phyloP scores from a whole-genome alignment of 169 alveolate species.

The Eimeria sp. region DNA sequence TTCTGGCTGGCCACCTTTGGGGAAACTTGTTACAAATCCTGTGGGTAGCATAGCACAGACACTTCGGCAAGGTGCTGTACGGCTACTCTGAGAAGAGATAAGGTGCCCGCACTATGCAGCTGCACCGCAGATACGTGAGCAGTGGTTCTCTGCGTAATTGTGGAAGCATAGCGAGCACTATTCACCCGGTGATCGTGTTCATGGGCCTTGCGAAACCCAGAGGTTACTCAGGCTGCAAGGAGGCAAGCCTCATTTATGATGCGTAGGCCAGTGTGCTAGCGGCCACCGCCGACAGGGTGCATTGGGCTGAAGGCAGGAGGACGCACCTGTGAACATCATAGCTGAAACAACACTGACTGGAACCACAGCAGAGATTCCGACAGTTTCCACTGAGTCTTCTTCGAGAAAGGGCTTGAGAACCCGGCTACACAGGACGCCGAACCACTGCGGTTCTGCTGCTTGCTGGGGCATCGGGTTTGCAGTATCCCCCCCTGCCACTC shows the following conservation, averaged over 20 bases:
- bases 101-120: not conserved
- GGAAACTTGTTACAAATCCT: slow-evolving; percentile 1
- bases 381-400: not conserved
- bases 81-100: not conserved
- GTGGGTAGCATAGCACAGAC: slow-evolving; percentile 1
- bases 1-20: not conserved
- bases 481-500: not conserved
- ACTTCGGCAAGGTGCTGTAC: not conserved
- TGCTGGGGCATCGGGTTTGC: slow-evolving; percentile 13
- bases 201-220: not conserved
- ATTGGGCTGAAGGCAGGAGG: not conserved
- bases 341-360: slow-evolving; percentile 49
- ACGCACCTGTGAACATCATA: slow-evolving; percentile 43
- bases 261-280: not conserved
- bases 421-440: slow-evolving; percentile 65
- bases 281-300: not conserved
- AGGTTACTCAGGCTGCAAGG: not conserved
- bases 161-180: not conserved
- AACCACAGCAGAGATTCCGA: slow-evolving; percentile 38
- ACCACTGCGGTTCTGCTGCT: slow-evolving; percentile 36
- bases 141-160: not conserved
- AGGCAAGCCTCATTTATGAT: not conserved
- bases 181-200: not conserved
- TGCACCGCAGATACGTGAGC: not conserved
- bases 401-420: slow-evolving; percentile 31